phyloP scores from a whole-genome alignment of 192 early-diverging fungal genomes.

The Phycomyces nitens region DNA sequence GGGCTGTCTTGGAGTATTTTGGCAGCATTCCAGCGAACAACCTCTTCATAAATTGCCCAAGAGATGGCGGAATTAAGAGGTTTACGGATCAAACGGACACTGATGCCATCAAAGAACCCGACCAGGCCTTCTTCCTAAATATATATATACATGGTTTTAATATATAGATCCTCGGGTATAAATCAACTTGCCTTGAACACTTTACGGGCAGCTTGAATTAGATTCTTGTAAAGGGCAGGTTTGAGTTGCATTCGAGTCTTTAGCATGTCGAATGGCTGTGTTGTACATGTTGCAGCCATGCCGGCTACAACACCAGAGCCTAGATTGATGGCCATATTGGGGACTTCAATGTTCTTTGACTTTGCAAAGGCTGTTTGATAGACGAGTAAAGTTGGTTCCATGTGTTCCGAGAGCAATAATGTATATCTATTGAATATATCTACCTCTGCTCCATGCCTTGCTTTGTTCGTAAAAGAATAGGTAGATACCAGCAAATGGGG shows the following conservation, averaged over 20 bases:
- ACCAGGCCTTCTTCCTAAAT: conserved; percentile 66
- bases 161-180: neutral
- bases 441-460: conserved; percentile 54
- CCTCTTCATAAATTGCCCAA: conserved; percentile 91
- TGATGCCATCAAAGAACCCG: conserved; percentile 83
- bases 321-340: conserved; percentile 38
- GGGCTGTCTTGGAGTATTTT: neutral
- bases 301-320: conserved; percentile 60
- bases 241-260: conserved; percentile 92
- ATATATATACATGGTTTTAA: neutral
- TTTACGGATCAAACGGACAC: conserved; percentile 79
- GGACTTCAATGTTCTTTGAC: conserved; percentile 14
- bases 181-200: conserved; percentile 27
- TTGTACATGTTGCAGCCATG: conserved; percentile 69
- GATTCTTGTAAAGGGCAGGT: conserved; percentile 63
- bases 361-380: neutral
- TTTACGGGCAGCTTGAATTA: conserved; percentile 42
- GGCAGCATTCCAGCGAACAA: conserved; percentile 44
- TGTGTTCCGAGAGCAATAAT: no score
- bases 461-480: conserved; percentile 83
- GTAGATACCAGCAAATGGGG: conserved; percentile 88
- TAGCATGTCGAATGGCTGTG: conserved; percentile 92
- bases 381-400: neutral
- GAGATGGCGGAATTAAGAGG: conserved; percentile 80
- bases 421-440: no score